Evolutionary conservation across 2,329 filamentous ascomycete species (phyloP).

Genomic region (Hyphodiscus sp.): DNA sequence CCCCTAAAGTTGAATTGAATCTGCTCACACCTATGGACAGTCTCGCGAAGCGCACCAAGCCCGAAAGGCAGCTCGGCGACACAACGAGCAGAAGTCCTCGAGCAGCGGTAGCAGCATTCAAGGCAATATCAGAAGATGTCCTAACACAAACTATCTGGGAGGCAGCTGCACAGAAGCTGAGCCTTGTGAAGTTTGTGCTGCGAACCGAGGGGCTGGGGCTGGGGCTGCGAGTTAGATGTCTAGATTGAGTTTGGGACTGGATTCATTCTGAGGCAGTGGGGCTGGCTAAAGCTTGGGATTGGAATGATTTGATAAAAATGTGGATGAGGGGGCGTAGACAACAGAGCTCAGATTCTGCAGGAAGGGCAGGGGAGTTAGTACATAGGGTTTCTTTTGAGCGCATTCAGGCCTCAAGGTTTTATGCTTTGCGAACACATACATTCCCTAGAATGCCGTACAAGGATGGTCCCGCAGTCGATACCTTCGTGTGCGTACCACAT

Average conservation of each 20-base stretch:
- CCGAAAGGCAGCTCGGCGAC: not conserved
- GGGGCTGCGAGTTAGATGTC: slow-evolving; percentile 1
- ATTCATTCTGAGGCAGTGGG: not conserved
- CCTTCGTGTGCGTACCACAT: too few species aligned
- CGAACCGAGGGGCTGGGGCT: not conserved
- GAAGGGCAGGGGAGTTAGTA: too few species aligned
- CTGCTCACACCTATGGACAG: not conserved
- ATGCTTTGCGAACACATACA: too few species aligned
- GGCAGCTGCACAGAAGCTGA: not conserved
- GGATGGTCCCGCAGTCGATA: too few species aligned
- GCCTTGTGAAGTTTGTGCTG: not conserved
- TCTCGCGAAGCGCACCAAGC: not conserved
- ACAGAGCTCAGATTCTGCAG: too few species aligned
- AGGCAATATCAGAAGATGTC: not conserved
- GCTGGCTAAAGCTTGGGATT: slow-evolving; percentile 3
- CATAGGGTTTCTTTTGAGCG: too few species aligned
- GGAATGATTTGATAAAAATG: too few species aligned
- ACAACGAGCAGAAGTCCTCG: slow-evolving; percentile 5
- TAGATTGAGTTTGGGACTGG: slow-evolving; percentile 5
- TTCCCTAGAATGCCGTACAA: too few species aligned
- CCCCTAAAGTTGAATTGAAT: not conserved
- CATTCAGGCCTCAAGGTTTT: too few species aligned
- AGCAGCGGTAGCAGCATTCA: not conserved
- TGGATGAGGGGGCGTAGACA: too few species aligned
- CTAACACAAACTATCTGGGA: not conserved